These are phyloP conservation scores for Didymella pinodella DNA, from an alignment of 2,329 filamentous ascomycete genomes.

Conservation along the genomic window DNA sequence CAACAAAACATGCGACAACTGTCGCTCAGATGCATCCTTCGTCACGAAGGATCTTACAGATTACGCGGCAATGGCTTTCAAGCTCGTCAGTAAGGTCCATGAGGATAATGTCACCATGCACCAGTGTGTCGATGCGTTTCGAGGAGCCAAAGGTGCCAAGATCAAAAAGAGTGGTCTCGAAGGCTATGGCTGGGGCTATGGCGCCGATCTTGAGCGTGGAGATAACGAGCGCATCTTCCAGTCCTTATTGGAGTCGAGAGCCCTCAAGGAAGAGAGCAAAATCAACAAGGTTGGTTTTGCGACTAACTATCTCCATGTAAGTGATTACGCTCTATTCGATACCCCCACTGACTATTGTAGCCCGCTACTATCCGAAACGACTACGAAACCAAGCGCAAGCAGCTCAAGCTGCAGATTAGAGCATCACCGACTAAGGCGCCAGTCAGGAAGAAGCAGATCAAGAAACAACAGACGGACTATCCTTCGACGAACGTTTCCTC, in stretches of 20 bases:
- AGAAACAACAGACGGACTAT: constrained; percentile 54
- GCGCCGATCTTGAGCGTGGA: constrained; percentile 72
- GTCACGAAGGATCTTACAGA: constrained; percentile 79
- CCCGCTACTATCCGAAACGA: constrained; percentile 56
- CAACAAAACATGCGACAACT: constrained; percentile 84
- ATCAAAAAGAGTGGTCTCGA: constrained; percentile 62
- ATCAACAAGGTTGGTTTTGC: constrained; percentile 72
- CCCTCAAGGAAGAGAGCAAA: constrained; percentile 74
- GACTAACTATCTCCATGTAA: constrained; percentile 74
- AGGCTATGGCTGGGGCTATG: constrained; percentile 68
- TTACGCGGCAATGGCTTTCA: constrained; percentile 74
- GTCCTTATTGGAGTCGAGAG: constrained; percentile 75
- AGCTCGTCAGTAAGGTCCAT: constrained; percentile 68
- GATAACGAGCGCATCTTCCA: constrained; percentile 88
- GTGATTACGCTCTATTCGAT: constrained; percentile 31
- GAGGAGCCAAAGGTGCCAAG: constrained; percentile 71
- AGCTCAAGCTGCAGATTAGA: constrained; percentile 63
- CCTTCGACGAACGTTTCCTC: constrained; percentile 75
- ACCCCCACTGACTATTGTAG: constrained; percentile 35
- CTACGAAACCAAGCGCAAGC: constrained; percentile 49
- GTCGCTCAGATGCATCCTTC: constrained; percentile 74
- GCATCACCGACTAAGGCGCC: constrained; percentile 54
- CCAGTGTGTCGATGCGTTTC: constrained; percentile 84
- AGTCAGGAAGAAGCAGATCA: constrained; percentile 29
- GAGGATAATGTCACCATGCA: constrained; percentile 67